Percentiles rank a stretch among this genome's conserved stretches.
Conservation (phyloP, 805 yeast species). For the Myxozyma udenii region DNA sequence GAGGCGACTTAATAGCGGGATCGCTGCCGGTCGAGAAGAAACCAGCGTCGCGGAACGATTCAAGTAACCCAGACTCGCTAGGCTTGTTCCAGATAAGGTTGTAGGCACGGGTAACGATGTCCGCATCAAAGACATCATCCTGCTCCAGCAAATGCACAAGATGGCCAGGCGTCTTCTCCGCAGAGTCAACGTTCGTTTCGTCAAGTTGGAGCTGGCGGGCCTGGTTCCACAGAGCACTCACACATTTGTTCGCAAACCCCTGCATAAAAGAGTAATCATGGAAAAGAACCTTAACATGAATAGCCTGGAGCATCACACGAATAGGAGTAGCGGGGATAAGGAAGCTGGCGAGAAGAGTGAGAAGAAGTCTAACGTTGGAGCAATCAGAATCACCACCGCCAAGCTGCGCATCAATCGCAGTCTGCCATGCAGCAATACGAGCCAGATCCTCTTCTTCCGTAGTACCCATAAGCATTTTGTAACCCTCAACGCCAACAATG, state of each 20-base stretch:
- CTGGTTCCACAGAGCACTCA: conserved; percentile 32
- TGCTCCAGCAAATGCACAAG: conserved; percentile 17
- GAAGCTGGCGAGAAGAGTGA: conserved; percentile 34
- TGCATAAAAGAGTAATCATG: conserved; percentile 26
- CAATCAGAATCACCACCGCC: conserved; percentile 39
- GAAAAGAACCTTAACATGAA: conserved; percentile 35
- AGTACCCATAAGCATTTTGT: conserved; percentile 24
- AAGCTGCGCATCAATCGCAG: conserved; percentile 41
- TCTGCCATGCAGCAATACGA: conserved; percentile 26
- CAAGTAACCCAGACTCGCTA: conserved; percentile 10
- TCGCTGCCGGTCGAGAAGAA: conserved; percentile 30
- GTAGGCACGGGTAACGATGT: conserved; percentile 31
- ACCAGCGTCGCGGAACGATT: conserved; percentile 27
- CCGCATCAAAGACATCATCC: conserved; percentile 33
- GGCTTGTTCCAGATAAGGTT: conserved; percentile 27
- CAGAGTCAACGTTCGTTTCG: not conserved
- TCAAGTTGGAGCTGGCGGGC: conserved; percentile 31
- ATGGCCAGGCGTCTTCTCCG: conserved; percentile 28
- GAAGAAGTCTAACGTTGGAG: conserved; percentile 31
- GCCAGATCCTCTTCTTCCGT: conserved; percentile 22
- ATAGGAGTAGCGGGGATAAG: conserved; percentile 31
- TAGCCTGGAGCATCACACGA: conserved; percentile 35
- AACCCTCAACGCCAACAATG: conserved; percentile 33
- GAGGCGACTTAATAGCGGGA: conserved; percentile 31
- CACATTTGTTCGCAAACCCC: conserved; percentile 16